Base-by-base conservation (phyloP, 2,329 filamentous ascomycete species). In the Cercospora nicotianae region DNA sequence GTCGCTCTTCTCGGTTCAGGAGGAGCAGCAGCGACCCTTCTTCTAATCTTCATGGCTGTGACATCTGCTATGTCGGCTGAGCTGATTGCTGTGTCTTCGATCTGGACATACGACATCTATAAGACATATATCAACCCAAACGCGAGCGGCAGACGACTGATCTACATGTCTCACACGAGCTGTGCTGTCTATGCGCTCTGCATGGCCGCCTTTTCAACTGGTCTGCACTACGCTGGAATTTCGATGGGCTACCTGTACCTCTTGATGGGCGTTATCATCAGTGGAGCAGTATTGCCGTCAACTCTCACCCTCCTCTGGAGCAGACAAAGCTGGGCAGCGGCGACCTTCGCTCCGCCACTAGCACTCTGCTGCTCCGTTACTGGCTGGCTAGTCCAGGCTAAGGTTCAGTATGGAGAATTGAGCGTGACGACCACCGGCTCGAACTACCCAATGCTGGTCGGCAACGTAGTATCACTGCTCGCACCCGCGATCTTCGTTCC, bases 211-310 rank as follows among this genome's bases (percentile, higher is more conserved):
- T 92, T 96, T 79, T 89, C 89, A 0, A 91, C 92, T 0, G 92
- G 91, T 0, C 86, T 95, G 0, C 77, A 82, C 72, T 83, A 83
- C 70, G 81, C 81, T 23, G 81, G 79, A 20, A 91, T 97, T 69
- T 90, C 87, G 10, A 95, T 97, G 91, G 93, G 93, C 10, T 96
- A 94, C 75, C 84, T 96, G 3, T 96, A 96, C 76, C 83, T 96
- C 1, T 87, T 96, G 76, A 97, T 97, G 93, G 94, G 93, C 7
- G 91, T 93, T 61, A 92, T 97, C 75, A 95, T 97, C 76, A 93
- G 90, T 0, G 88, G 91, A 0, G 93, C 92, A 3, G 76, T 77
- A 3, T 85, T 97, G 12, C 93, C 94, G 0, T 91, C 92, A 0
- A 90, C 92, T 0, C 82, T 96, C 70, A 91, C 92, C 0, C 85